Evolutionary conservation across 2,329 filamentous ascomycete species (phyloP).

Genomic region (Fusarium stilboides): DNA sequence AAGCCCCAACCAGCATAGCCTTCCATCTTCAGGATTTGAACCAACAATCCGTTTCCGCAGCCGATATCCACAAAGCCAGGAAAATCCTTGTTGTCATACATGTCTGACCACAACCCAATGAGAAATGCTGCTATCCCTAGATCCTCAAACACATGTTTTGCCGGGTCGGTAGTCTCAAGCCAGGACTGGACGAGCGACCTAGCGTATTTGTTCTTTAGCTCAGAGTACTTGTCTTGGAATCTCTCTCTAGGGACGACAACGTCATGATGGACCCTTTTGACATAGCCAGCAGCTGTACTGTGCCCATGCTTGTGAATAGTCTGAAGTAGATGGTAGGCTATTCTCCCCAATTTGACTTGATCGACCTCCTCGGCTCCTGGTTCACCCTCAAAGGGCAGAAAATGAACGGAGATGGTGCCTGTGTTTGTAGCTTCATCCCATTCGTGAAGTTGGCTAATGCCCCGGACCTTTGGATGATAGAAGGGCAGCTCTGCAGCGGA

Average conservation of each 20-base stretch:
- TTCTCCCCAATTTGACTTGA: constrained; percentile 71
- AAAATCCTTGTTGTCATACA: constrained; percentile 77
- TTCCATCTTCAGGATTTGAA: constrained; percentile 84
- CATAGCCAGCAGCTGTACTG: constrained; percentile 75
- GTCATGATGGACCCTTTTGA: constrained; percentile 89
- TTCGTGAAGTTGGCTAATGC: constrained; percentile 82
- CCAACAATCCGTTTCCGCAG: constrained; percentile 93
- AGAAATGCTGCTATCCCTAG: constrained; percentile 91
- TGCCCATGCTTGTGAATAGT: constrained; percentile 82
- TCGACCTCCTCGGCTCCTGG: constrained; percentile 44
- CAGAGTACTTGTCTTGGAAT: constrained; percentile 86
- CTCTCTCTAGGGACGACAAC: constrained; percentile 80
- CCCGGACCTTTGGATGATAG: constrained; percentile 86
- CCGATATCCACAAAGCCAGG: constrained; percentile 96
- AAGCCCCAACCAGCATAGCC: constrained; percentile 92
- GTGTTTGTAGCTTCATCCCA: constrained; percentile 63
- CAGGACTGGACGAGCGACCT: constrained; percentile 78
- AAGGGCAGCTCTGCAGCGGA: constrained; percentile 79
- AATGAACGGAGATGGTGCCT: constrained; percentile 73
- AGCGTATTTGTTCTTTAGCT: constrained; percentile 85
- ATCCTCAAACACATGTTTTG: constrained; percentile 97
- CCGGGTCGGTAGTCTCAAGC: constrained; percentile 89
- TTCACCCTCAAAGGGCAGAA: constrained; percentile 63
- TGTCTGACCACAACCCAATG: constrained; percentile 89
- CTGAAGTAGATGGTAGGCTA: constrained; percentile 77